Conservation (phyloP, 164 flowering plant species). For the Malania oleifera region DNA sequence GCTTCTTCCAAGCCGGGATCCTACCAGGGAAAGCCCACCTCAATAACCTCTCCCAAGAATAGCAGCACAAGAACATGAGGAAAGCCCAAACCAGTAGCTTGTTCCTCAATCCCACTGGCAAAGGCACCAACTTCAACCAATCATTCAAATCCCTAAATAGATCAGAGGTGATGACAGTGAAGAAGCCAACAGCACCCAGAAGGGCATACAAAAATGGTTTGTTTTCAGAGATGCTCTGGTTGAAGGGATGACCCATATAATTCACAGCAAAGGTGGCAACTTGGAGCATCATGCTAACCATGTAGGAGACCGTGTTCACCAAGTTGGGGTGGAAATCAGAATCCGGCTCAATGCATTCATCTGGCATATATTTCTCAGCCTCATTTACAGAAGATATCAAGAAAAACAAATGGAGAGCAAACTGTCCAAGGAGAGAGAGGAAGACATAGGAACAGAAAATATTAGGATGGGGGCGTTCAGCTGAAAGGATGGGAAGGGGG, state of each 20-base stretch:
- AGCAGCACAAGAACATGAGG: slow-evolving; percentile 63
- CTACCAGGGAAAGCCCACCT: slow-evolving; percentile 92
- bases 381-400: slow-evolving; percentile 81
- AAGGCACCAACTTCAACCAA: slow-evolving; percentile 72
- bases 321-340: slow-evolving; percentile 88
- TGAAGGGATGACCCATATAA: slow-evolving; percentile 98
- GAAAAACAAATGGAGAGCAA: slow-evolving; percentile 67
- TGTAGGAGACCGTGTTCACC: slow-evolving; percentile 97
- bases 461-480: slow-evolving; percentile 83
- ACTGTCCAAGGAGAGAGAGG: slow-evolving; percentile 88
- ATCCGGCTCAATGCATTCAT: slow-evolving; percentile 94
- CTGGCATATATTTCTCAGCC: slow-evolving; percentile 92
- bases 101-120: slow-evolving; percentile 62
- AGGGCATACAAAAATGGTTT: slow-evolving; percentile 80
- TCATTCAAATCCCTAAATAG: slow-evolving; percentile 78
- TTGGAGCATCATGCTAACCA: slow-evolving; percentile 95
- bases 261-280: slow-evolving; percentile 97
- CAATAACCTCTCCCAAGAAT: slow-evolving; percentile 75
- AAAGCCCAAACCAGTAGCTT: slow-evolving; percentile 73
- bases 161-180: slow-evolving; percentile 73
- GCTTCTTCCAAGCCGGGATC: slow-evolving; percentile 68
- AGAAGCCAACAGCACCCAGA: slow-evolving; percentile 66
- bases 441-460: slow-evolving; percentile 79
- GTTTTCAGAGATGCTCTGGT: slow-evolving; percentile 86
- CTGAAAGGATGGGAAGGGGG: slow-evolving; percentile 80